Evolutionary conservation across 2,329 filamentous ascomycete species (phyloP), one percentile per base, ranked within the genome.

Genomic region (Penicillium rolfsii): DNA sequence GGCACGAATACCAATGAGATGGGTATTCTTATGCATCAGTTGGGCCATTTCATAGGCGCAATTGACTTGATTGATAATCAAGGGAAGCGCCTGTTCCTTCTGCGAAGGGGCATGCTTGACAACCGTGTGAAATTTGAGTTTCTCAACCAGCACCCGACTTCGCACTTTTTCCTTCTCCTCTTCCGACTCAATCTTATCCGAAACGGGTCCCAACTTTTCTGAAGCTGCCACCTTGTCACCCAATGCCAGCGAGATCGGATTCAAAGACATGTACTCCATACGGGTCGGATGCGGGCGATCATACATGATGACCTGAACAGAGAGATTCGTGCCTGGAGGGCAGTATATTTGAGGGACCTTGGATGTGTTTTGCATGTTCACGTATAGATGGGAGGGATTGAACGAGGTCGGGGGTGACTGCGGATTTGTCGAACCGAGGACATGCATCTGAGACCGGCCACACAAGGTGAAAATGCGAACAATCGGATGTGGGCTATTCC

Each of bases 231-330:
- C 81, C 69, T 94, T 92, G 72, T 94, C 90, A 2, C 85, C 91
- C 14, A 99, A 81, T 0, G 93, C 93, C 45, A 99, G 83, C 0
- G 93, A 89, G 55, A 99, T 98, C 0, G 95, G 94, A 30, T 87
- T 86, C 22, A 97, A 82, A 0, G 95, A 99, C 68, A 98, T 89
- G 76, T 98, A 99, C 77, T 99, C 94, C 95, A 99, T 98, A 58
- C 88, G 86, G 35, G 85, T 87, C 0, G 95, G 94, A 59, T 90
- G 85, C 0, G 95, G 95, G 50, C 93, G 85, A 70, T 97, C 88
- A 76, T 96, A 99, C 59, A 96, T 83, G 60, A 98, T 90, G 48
- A 97, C 85, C 73, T 99, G 95, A 49, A 96, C 86, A 49, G 88
- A 91, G 22, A 90, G 83, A 5, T 87, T 87, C 63, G 85, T 85